phyloP scores from a whole-genome alignment of 257 asterid species.

The Linderniella brevidens region DNA sequence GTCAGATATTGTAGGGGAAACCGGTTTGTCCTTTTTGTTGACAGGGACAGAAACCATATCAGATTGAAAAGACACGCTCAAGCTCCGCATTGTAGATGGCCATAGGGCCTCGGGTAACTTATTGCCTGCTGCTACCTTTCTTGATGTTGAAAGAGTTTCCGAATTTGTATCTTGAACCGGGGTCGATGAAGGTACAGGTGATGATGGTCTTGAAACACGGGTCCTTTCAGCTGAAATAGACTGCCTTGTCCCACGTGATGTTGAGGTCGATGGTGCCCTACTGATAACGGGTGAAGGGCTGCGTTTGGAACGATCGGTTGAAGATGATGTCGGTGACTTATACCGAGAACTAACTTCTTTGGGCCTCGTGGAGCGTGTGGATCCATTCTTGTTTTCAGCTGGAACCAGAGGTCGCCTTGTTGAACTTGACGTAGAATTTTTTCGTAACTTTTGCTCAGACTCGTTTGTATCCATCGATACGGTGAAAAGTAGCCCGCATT shows the following conservation, averaged over 20 bases:
- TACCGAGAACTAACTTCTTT: constrained; percentile 77
- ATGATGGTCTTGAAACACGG: constrained; percentile 41
- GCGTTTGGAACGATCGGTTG: constrained; percentile 34
- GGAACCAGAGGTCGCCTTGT: constrained; percentile 2
- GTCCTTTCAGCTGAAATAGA: constrained; percentile 64
- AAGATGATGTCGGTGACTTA: constrained; percentile 50
- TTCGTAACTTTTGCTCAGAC: background rate
- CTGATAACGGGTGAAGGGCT: constrained; percentile 43
- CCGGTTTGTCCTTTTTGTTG: constrained; percentile 43
- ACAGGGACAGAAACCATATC: constrained; percentile 29
- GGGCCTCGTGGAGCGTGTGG: constrained; percentile 26
- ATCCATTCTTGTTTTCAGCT: constrained; percentile 36
- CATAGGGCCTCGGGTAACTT: constrained; percentile 58
- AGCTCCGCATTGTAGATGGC: constrained; percentile 71
- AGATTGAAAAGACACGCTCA: constrained; percentile 44
- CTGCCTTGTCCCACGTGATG: constrained; percentile 32
- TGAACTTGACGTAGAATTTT: background rate
- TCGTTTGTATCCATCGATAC: constrained; percentile 1
- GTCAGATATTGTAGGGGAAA: constrained; percentile 24
- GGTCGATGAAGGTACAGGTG: constrained; percentile 38
- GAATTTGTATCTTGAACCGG: constrained; percentile 40
- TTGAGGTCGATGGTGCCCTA: constrained; percentile 22
- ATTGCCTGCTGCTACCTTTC: constrained; percentile 28
- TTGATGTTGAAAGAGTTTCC: constrained; percentile 23
- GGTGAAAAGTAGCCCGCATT: constrained; percentile 1